Evolutionary conservation across 768 basidiomycete species (phyloP), one percentile per base, ranked within the genome.

Genomic region (Lentinula detonsa): DNA sequence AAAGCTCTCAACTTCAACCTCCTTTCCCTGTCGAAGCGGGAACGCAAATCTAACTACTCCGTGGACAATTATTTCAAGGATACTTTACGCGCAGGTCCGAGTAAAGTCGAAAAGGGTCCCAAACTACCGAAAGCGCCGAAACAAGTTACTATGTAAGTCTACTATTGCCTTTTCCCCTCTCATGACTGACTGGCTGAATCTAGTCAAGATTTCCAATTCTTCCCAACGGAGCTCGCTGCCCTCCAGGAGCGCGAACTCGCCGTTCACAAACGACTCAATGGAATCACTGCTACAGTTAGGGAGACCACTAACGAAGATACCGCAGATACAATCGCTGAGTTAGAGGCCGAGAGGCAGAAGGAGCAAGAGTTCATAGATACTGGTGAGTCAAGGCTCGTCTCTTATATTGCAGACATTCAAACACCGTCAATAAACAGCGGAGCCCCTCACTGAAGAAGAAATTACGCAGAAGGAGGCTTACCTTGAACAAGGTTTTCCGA

Each of bases 161-260:
- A 1, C 23, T 9, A 28, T 62, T 49, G 40, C 7, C 62, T 58
- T 42, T 62, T 15, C 37, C 7, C 48, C 66, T 3, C 7, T 34
- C 42, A 16, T 57, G 31, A 43, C 56, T 43, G 6, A 43, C 18
- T 40, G 57, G 40, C 58, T 33, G 60, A 42, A 40, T 18, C 2
- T 35, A 95, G 92, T 64, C 90, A 95, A 73, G 96, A 97, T 72
- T 96, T 94, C 81, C 96, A 99, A 69, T 98, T 99, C 80, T 98
- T 92, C 77, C 90, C 95, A 6, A 83, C 86, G 0, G 80, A 87
- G 57, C 73, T 98, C 10, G 81, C 85, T 4, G 86, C 85, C 66
- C 76, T 98, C 31, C 95, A 98, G 69, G 93, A 96, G 66, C 83
- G 87, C 59, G 96, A 98, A 72, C 76, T 90, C 18, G 88, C 88